Conservation (phyloP, 2,329 filamentous ascomycete species). For the Fusarium mangiferae region DNA sequence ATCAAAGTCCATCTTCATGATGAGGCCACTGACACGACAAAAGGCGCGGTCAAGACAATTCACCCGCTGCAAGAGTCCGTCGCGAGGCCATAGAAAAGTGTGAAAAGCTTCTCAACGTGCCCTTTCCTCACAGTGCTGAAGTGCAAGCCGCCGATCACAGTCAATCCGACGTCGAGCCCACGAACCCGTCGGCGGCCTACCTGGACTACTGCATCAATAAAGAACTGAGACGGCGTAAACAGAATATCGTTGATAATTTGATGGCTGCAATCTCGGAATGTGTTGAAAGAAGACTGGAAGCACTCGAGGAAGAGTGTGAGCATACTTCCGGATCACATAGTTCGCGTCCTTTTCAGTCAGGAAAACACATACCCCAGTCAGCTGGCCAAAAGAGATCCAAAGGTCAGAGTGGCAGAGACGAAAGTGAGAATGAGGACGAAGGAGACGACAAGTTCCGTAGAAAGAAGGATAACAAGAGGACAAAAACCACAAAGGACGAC, state of each 20-base stretch:
- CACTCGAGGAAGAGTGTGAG: conserved; percentile 35
- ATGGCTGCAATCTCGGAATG: conserved; percentile 25
- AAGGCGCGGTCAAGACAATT: conserved; percentile 30
- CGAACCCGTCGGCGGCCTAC: conserved; percentile 44
- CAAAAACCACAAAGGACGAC: conserved; percentile 49
- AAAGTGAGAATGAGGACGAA: conserved; percentile 45
- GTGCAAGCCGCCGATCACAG: conserved; percentile 38
- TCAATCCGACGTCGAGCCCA: conserved; percentile 38
- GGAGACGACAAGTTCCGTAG: conserved; percentile 46
- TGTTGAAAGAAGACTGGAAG: conserved; percentile 35
- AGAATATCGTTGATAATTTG: conserved; percentile 22
- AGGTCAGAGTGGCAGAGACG: conserved; percentile 34
- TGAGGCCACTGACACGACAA: background rate
- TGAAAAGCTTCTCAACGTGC: conserved; percentile 32
- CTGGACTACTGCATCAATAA: conserved; percentile 22
- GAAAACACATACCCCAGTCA: conserved; percentile 7
- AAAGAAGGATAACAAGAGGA: conserved; percentile 50
- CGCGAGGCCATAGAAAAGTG: conserved; percentile 18
- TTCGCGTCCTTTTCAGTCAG: conserved; percentile 26
- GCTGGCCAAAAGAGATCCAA: conserved; percentile 35
- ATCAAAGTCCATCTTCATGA: too few relatives aligned
- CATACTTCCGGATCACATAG: conserved; percentile 14
- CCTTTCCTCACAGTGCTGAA: conserved; percentile 21
- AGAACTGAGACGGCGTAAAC: conserved; percentile 24
- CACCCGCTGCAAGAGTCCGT: conserved; percentile 16